A percentile compares a stretch with the other conserved stretches of the same genome.
phyloP scores from a whole-genome alignment of 2,329 filamentous ascomycete species.

The Microcyclospora tardicrescens region DNA sequence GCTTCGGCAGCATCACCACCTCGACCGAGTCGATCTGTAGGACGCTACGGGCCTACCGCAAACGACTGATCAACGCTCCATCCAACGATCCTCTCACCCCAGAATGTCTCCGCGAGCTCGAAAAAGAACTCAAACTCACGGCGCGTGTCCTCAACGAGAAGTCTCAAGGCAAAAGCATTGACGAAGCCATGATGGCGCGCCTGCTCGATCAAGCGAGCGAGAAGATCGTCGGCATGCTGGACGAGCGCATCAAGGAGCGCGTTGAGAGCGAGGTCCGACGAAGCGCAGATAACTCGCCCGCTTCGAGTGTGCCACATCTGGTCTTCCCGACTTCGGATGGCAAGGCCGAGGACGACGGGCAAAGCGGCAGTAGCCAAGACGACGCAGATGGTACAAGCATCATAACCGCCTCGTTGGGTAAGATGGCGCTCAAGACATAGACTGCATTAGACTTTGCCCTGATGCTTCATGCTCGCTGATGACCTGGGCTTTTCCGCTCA shows the following conservation, averaged over 20 bases:
- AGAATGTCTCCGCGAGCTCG: slow-evolving; percentile 40
- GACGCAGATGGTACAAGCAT: too few species aligned
- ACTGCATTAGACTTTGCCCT: too few species aligned
- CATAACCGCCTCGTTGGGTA: too few species aligned
- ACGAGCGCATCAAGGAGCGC: slow-evolving; percentile 49
- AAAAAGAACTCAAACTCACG: slow-evolving; percentile 42
- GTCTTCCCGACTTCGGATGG: too few species aligned
- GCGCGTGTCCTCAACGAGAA: slow-evolving; percentile 31
- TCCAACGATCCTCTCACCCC: slow-evolving; percentile 33
- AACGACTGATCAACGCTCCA: slow-evolving; percentile 36
- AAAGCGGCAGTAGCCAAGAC: too few species aligned
- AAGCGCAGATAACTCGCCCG: slow-evolving; percentile 3
- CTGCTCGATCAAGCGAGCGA: slow-evolving; percentile 66
- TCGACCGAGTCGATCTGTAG: slow-evolving; percentile 47
- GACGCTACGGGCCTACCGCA: slow-evolving; percentile 45
- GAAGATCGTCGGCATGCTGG: slow-evolving; percentile 55
- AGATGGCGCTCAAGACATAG: too few species aligned
- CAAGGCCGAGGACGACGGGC: too few species aligned
- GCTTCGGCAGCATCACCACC: slow-evolving; percentile 36
- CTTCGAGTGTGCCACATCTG: too few species aligned
- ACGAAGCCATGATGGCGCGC: slow-evolving; percentile 36
- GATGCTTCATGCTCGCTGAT: too few species aligned
- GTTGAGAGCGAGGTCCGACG: slow-evolving; percentile 21
- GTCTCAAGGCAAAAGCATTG: slow-evolving; percentile 25
- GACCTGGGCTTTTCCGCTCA: too few species aligned